A percentile compares a stretch with the other conserved stretches of the same genome.
These are phyloP conservation scores for Sutorius eximius DNA, from an alignment of 1,284 basidiomycete genomes.

Conservation along the genomic window DNA sequence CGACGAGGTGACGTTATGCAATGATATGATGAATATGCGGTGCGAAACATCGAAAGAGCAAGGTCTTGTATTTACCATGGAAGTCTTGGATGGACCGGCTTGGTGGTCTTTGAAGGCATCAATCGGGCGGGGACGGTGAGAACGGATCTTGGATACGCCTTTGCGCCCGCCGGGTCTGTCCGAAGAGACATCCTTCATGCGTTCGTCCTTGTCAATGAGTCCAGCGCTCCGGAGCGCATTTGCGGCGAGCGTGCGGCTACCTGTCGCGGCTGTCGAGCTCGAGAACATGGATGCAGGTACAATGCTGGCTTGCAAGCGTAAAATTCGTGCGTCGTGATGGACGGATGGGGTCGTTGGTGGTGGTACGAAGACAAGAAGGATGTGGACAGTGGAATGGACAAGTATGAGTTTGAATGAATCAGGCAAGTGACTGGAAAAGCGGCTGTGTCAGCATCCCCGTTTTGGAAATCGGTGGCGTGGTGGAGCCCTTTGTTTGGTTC, in stretches of 20 bases:
- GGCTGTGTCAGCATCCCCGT: conserved; percentile 25
- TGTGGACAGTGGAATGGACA: conserved; percentile 27
- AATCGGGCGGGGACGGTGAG: conserved; percentile 57
- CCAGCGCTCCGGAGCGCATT: conserved; percentile 66
- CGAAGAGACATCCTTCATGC: conserved; percentile 61
- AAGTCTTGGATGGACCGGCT: conserved; percentile 45
- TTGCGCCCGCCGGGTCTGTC: conserved; percentile 72
- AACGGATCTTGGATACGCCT: conserved; percentile 55
- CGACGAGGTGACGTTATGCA: conserved; percentile 22
- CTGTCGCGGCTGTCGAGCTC: conserved; percentile 49
- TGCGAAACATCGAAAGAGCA: conserved; percentile 28
- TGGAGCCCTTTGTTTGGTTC: conserved; percentile 22
- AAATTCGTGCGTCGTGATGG: background rate
- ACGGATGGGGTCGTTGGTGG: conserved; percentile 5
- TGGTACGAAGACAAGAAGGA: conserved; percentile 21
- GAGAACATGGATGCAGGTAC: conserved; percentile 46
- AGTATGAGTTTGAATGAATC: conserved; percentile 19
- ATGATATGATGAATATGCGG: conserved; percentile 29
- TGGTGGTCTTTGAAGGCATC: conserved; percentile 57
- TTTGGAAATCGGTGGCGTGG: conserved; percentile 18
- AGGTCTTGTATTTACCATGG: conserved; percentile 64
- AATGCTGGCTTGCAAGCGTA: background rate
- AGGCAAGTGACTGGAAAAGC: conserved; percentile 14
- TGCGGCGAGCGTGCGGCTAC: conserved; percentile 55
- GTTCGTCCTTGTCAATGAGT: conserved; percentile 68